phyloP scores from a whole-genome alignment of 2,329 filamentous ascomycete genomes.

The Fusarium keratoplasticum region DNA sequence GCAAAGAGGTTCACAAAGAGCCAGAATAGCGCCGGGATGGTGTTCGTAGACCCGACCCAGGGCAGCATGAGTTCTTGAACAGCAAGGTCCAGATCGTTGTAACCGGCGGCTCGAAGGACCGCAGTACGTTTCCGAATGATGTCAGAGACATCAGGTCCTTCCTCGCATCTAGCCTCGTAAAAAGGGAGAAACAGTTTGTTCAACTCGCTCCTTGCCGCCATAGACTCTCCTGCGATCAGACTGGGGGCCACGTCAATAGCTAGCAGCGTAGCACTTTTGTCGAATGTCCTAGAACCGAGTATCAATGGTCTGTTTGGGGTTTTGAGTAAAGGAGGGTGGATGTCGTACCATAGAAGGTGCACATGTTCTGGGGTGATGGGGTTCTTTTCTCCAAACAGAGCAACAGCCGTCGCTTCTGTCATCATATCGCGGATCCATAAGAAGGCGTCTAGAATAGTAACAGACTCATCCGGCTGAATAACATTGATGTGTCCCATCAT shows the following conservation, averaged over 20 bases:
- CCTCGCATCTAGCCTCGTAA: conserved; percentile 44
- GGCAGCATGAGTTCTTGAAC: conserved; percentile 48
- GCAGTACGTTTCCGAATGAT: conserved; percentile 44
- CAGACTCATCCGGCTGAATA: background rate
- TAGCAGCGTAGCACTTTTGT: conserved; percentile 1
- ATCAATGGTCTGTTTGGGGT: background rate
- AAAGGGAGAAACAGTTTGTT: conserved; percentile 45
- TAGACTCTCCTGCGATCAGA: background rate
- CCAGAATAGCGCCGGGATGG: conserved; percentile 53
- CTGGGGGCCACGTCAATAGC: conserved; percentile 5
- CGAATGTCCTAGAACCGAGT: conserved; percentile 1
- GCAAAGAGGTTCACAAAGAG: conserved; percentile 48
- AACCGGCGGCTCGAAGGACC: conserved; percentile 45
- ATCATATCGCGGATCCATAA: conserved; percentile 53
- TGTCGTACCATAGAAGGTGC: conserved; percentile 51
- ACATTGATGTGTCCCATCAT: conserved; percentile 7
- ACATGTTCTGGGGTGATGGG: conserved; percentile 46
- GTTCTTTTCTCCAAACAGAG: conserved; percentile 58
- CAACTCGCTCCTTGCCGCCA: conserved; percentile 42
- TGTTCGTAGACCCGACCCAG: conserved; percentile 50
- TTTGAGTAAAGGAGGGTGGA: background rate
- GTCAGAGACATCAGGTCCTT: conserved; percentile 41
- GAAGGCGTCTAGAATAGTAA: conserved; percentile 48
- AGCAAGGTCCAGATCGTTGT: conserved; percentile 42
- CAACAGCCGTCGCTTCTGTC: conserved; percentile 51